Base-by-base conservation (phyloP, 1,139 yeast species). In the Yamadazyma epiphylla region DNA sequence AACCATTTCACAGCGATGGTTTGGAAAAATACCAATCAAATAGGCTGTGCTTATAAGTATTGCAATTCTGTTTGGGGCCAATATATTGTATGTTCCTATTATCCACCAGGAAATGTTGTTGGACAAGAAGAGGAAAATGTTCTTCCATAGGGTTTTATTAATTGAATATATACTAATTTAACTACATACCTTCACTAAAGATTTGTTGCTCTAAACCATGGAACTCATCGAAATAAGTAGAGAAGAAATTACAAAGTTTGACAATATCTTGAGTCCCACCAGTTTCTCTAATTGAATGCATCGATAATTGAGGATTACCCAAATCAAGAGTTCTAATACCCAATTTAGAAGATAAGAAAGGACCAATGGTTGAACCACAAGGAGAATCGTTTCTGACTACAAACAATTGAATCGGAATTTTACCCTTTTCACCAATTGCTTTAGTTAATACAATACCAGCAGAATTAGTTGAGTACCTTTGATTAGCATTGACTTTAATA, bases 321-420 rank as follows among this genome's bases (percentile, higher is more conserved):
- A 68, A 64, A 41, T 68, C 74, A 27, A 68, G 54, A 11, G 96
- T 87, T 52, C 95, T 74, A 28, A 91, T 73, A 30, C 98, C 98
- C 28, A 91, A 70, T 47, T 84, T 84, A 4, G 95, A 82, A 19
- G 96, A 81, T 38, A 91, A 64, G 54, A 88, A 83, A 15, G 98
- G 97, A 1, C 98, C 98, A 49, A 91, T 91, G 2, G 98, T 91
- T 3, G 95, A 83, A 2, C 98, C 98, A 60, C 97, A 91, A 3
- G 96, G 86, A 1, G 94, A 80, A 48, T 85, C 95, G 52, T 91
- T 91, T 38, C 94, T 74, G 15, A 84, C 95, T 19, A 89, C 97
- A 63, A 91, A 88, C 36, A 88, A 55, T 51, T 83, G 94, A 37
- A 84, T 58, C 9, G 91, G 89, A 11, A 83, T 80, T 41, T 74